Conservation (phyloP, 2,329 filamentous ascomycete species). For the Verticillium longisporum region DNA sequence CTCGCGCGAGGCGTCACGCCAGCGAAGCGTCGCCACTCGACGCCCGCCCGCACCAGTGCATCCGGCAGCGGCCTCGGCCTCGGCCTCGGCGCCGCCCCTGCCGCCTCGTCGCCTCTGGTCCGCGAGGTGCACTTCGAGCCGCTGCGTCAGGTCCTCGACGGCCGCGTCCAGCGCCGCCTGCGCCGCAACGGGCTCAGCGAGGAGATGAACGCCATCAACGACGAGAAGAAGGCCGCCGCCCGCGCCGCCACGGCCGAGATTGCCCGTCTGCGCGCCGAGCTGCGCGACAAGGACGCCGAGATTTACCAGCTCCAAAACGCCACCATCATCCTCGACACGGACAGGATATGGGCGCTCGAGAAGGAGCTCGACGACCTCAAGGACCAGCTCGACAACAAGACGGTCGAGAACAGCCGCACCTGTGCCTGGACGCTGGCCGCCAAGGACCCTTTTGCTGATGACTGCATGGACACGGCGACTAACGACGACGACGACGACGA, state of each 20-base stretch:
- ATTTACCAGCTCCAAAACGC: slow-evolving; percentile 46
- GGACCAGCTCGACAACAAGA: slow-evolving; percentile 21
- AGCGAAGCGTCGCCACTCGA: slow-evolving; percentile 39
- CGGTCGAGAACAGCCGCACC: slow-evolving; percentile 17
- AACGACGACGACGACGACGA: too few species aligned
- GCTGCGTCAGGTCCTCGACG: slow-evolving; percentile 49
- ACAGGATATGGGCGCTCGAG: slow-evolving; percentile 34
- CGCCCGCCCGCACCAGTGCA: slow-evolving; percentile 21
- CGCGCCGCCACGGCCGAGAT: slow-evolving; percentile 38
- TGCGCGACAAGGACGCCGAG: slow-evolving; percentile 44
- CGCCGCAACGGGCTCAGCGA: slow-evolving; percentile 51
- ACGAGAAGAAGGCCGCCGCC: slow-evolving; percentile 34
- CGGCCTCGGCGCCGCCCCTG: slow-evolving; percentile 8
- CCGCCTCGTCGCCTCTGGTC: slow-evolving; percentile 15
- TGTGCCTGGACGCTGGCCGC: slow-evolving; percentile 47
- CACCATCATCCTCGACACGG: slow-evolving; percentile 41
- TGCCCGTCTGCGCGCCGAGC: slow-evolving; percentile 36
- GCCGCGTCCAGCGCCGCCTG: slow-evolving; percentile 49
- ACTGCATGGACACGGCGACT: slow-evolving; percentile 30
- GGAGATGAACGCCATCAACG: slow-evolving; percentile 47
- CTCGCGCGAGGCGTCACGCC: slow-evolving; percentile 23
- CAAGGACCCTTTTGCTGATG: slow-evolving; percentile 35
- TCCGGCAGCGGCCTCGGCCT: too few species aligned
- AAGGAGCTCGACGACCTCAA: slow-evolving; percentile 29
- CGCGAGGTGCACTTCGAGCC: slow-evolving; percentile 38